phyloP scores from a whole-genome alignment of 2,329 filamentous ascomycete genomes.

The Alternaria sp. region DNA sequence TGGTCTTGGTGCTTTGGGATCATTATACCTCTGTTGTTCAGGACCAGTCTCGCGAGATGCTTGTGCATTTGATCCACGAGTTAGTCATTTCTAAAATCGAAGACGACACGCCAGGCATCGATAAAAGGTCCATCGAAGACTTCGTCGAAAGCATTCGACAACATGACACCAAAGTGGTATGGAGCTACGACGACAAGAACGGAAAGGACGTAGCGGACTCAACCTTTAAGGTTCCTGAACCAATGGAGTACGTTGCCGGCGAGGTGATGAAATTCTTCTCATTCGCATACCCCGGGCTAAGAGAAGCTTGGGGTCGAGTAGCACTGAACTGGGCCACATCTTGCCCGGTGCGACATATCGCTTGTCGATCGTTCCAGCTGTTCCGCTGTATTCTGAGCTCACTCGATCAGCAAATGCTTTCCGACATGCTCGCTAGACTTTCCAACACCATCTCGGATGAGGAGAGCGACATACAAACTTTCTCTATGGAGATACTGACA shows the following conservation, averaged over 20 bases:
- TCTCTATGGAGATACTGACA: conserved; percentile 96
- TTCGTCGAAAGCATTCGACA: conserved; percentile 86
- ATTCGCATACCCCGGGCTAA: conserved; percentile 82
- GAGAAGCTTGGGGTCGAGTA: conserved; percentile 88
- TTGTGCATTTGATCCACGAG: conserved; percentile 96
- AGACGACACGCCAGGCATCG: conserved; percentile 70
- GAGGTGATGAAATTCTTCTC: conserved; percentile 88
- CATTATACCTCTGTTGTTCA: conserved; percentile 95
- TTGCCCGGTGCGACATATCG: conserved; percentile 91
- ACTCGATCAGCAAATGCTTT: conserved; percentile 90
- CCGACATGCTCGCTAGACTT: conserved; percentile 92
- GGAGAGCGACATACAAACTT: conserved; percentile 90
- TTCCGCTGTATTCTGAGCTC: conserved; percentile 93
- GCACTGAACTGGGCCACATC: conserved; percentile 96
- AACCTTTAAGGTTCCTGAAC: conserved; percentile 79
- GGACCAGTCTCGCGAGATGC: conserved; percentile 96
- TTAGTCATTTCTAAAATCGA: conserved; percentile 82
- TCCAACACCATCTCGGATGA: conserved; percentile 98
- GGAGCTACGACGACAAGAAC: conserved; percentile 93
- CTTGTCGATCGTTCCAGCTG: conserved; percentile 96
- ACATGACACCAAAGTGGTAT: conserved; percentile 84
- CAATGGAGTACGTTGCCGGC: conserved; percentile 85
- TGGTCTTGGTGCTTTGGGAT: conserved; percentile 94
- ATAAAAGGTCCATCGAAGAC: conserved; percentile 81
- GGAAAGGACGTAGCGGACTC: conserved; percentile 73